Evolutionary conservation across 139 green algal species (phyloP), one percentile per base, ranked within the genome.

Genomic region (Chlorella sorokiniana): DNA sequence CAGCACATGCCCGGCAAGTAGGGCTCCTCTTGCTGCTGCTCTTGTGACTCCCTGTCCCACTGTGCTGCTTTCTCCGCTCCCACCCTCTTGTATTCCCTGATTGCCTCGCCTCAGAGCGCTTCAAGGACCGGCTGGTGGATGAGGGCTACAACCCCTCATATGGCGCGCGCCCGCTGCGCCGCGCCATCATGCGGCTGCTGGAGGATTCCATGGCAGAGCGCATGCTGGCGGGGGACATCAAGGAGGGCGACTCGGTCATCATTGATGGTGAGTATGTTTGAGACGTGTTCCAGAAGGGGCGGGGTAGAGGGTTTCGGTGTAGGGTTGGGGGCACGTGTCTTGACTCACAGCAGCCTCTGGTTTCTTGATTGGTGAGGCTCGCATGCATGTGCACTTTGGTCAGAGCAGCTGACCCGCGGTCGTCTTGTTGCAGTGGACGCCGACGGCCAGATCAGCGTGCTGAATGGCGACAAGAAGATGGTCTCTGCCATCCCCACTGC

Each of bases 91-190:
- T 18, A 11, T 22, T 20, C 10, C 72, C 8, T 37, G 0, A 20
- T 25, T 40, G 40, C 11, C 10, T 27, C 9, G 14, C 37, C 27
- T 11, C 68, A 78, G 88, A 92, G 79, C 83, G 85, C n/a, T 93
- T 93, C 86, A 92, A 92, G 81, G 87, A 92, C 81, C 77, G 96
- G 22, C 90, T 99, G 29, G 96, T 99, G 63, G 96, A 99, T 65
- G 97, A 99, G 92, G 97, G 97, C 37, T 99, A 98, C 95, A 98
- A 97, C 91, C 97, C 97, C 69, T 86, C 91, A 16, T 99, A 99
- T 84, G 97, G 97, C 82, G 97, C 97, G 1, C 91, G 97, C 79
- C 97, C 97, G n/a, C 93, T 99, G 88, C 91, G 97, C 64, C 93
- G 97, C 83, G 96, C 97, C 81, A 99, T 99, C 91, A 99, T 99